These are phyloP conservation scores for Excoecaria agallocha DNA, from an alignment of 345 rosid species.

Conservation along the genomic window DNA sequence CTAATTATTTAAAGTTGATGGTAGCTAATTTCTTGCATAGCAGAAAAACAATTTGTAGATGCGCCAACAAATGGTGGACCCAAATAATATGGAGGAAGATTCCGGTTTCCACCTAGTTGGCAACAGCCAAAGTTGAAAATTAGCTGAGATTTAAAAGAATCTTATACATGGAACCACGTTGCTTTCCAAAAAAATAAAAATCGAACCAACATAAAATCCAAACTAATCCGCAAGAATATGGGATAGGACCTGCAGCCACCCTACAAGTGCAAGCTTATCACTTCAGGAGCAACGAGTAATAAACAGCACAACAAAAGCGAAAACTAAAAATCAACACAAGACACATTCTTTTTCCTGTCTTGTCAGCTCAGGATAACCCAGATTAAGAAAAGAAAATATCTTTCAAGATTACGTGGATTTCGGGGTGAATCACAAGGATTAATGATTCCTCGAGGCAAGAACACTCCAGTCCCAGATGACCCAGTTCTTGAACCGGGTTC, in stretches of 20 bases:
- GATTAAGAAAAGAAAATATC: background rate
- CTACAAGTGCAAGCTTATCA: constrained; percentile 16
- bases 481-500: constrained; percentile 43
- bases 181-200: constrained; percentile 17
- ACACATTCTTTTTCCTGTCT: background rate
- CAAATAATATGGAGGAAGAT: constrained; percentile 18
- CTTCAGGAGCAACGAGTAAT: constrained; percentile 7
- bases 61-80: constrained; percentile 16
- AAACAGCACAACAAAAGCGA: background rate
- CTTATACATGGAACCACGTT: constrained; percentile 4
- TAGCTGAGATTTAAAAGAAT: constrained; percentile 28
- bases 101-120: constrained; percentile 17
- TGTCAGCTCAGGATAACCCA: background rate
- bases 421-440: constrained; percentile 47
- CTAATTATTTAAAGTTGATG: background rate
- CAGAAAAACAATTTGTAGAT: constrained; percentile 8
- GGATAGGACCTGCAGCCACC: constrained; percentile 4
- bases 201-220: constrained; percentile 6
- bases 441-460: constrained; percentile 59
- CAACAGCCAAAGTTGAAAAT: constrained; percentile 15
- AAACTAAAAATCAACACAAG: background rate
- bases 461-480: constrained; percentile 87
- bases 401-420: constrained; percentile 45
- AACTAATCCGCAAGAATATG: constrained; percentile 5
- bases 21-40: background rate